Evolutionary conservation across 73 alveolate species (phyloP), one percentile per base, ranked within the genome.

Genomic region (Stentor roeselii): DNA sequence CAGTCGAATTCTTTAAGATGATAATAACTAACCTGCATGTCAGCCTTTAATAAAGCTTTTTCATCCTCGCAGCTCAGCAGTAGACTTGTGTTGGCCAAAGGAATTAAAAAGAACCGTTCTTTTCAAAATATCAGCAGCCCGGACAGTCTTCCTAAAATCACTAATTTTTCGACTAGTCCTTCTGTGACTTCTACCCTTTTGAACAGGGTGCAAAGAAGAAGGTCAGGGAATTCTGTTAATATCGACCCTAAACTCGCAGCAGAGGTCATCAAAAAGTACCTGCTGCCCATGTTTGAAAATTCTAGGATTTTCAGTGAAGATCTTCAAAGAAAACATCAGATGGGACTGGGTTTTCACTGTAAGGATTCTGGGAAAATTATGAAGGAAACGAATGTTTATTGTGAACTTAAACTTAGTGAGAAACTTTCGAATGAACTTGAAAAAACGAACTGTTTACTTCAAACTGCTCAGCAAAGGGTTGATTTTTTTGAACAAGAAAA

Each of bases 181-280:
- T 50, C 67, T 6, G 30, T 50, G 21, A 50, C 30, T 21, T 11
- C 6, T 21, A 11, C 67, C 21, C 6, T 50, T 50, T 21, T 50
- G 21, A 21, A 50, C 67, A 50, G 21, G 21, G 67, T 50, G 30
- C 6, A 50, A 50, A 50, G 30, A 11, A 6, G 67, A 50, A 50
- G 21, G 21, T 11, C 6, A 50, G 30, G 21, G 67, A 6, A 50
- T 11, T 11, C 6, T 11, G 21, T 50, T 21, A 6, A 84, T 34
- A 83, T 90, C 30, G 36, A 89, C 0, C 96, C 96, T 2, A 93
- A 87, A 60, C 36, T 90, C 31, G 96, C 96, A 2, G 96, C 96
- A 37, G 39, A 59, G 50, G 92, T 91, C 0, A 89, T 91, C 35
- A 84, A 78, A 83, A 67, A 88, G 58, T 91, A 88, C 58, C 76